Percentiles rank a stretch among this genome's conserved stretches.
These are phyloP conservation scores for Aspergillus fijiensis DNA, from an alignment of 2,329 filamentous ascomycete genomes.

Conservation along the genomic window DNA sequence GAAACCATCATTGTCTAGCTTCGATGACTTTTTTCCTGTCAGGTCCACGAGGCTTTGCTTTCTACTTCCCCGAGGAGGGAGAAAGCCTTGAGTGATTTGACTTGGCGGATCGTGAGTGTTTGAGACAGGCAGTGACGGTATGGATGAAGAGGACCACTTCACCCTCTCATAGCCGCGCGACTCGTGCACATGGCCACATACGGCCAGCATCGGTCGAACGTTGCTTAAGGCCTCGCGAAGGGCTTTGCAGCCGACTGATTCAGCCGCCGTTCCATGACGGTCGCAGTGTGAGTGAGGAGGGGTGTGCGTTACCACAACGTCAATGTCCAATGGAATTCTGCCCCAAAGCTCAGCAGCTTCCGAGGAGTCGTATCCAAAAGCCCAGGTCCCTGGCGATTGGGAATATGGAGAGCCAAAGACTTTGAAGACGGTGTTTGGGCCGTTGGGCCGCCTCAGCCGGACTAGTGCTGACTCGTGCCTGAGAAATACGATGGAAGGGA, in stretches of 20 bases:
- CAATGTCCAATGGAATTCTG: conserved; percentile 51
- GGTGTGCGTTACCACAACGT: conserved; percentile 59
- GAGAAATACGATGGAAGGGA: conserved; percentile 52
- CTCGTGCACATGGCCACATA: conserved; percentile 62
- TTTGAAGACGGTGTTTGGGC: conserved; percentile 51
- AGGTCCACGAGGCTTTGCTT: conserved; percentile 57
- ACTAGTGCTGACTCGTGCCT: conserved; percentile 50
- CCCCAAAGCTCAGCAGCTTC: conserved; percentile 49
- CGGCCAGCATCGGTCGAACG: conserved; percentile 51
- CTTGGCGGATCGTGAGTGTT: conserved; percentile 9
- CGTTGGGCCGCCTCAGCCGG: conserved; percentile 44
- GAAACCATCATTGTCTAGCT: conserved; percentile 33
- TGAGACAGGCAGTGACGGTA: neutral
- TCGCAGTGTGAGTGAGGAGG: conserved; percentile 55
- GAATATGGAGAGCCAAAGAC: conserved; percentile 62
- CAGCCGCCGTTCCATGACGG: conserved; percentile 25
- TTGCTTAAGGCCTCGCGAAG: conserved; percentile 47
- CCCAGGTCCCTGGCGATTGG: conserved; percentile 50
- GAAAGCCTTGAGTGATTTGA: conserved; percentile 17
- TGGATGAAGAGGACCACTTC: conserved; percentile 40
- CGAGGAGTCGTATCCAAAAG: conserved; percentile 53
- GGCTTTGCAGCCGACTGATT: conserved; percentile 49
- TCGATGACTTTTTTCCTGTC: conserved; percentile 42
- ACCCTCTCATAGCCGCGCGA: conserved; percentile 55
- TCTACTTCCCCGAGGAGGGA: conserved; percentile 50